Percentiles rank a stretch among this genome's conserved stretches.
Conservation (phyloP, 768 basidiomycete genomes). For the Collybiopsis luxurians region DNA sequence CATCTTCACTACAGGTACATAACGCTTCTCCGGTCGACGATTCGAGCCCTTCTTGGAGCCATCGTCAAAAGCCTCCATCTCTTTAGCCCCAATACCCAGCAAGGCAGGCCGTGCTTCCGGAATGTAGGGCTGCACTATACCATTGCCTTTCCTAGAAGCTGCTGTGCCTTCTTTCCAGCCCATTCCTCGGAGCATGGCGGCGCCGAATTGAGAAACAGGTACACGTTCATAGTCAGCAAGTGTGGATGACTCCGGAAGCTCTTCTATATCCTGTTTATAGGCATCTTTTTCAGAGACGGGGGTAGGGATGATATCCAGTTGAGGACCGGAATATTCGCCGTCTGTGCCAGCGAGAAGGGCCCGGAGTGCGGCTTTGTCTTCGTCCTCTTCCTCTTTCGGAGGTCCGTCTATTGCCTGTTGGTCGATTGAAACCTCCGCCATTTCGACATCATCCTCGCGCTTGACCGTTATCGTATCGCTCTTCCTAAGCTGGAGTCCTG, state of each 20-base stretch:
- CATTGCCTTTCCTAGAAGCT: constrained; percentile 63
- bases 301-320: constrained; percentile 64
- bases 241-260: constrained; percentile 73
- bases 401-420: constrained; percentile 30
- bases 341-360: constrained; percentile 65
- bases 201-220: constrained; percentile 90
- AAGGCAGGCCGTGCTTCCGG: constrained; percentile 82
- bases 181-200: constrained; percentile 93
- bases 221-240: constrained; percentile 87
- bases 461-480: constrained; percentile 20
- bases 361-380: constrained; percentile 79
- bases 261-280: constrained; percentile 76
- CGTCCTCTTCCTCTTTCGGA: constrained; percentile 31
- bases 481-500: constrained; percentile 60
- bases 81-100: constrained; percentile 93
- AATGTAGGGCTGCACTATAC: constrained; percentile 73
- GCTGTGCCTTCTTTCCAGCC: constrained; percentile 88
- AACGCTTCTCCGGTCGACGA: constrained; percentile 66
- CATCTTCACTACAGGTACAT: constrained; percentile 78
- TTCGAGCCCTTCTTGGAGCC: constrained; percentile 51
- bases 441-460: constrained; percentile 19
- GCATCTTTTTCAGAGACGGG: constrained; percentile 79
- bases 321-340: constrained; percentile 36
- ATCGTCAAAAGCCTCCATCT: constrained; percentile 69
- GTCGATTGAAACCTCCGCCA: constrained; percentile 26